These are phyloP conservation scores for Colletotrichum spaethianum DNA, from an alignment of 2,329 filamentous ascomycete genomes.

Conservation along the genomic window DNA sequence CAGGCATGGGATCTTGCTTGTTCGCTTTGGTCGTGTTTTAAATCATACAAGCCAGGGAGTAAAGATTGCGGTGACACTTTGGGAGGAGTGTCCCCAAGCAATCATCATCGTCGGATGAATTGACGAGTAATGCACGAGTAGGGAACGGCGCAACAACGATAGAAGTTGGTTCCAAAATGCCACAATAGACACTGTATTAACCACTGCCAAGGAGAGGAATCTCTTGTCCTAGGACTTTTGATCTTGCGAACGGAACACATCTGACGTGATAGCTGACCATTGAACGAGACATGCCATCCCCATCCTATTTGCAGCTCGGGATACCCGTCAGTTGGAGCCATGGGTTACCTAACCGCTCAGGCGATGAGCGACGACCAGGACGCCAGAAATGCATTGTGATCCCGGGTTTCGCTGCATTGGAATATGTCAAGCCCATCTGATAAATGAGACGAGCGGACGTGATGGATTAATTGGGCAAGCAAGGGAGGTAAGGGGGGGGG, in stretches of 20 bases:
- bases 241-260: neutral
- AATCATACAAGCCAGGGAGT: constrained; percentile 40
- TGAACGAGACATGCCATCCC: neutral
- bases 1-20: constrained; percentile 40
- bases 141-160: constrained; percentile 35
- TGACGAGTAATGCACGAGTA: constrained; percentile 40
- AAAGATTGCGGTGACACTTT: constrained; percentile 39
- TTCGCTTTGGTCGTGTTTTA: constrained; percentile 41
- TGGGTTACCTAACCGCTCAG: neutral
- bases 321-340: neutral
- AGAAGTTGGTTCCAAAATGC: constrained; percentile 38
- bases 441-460: constrained; percentile 14
- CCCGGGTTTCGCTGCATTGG: neutral
- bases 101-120: constrained; percentile 39
- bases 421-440: constrained; percentile 6
- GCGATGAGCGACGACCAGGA: neutral
- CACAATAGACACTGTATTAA: constrained; percentile 41
- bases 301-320: neutral
- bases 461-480: too few relatives aligned
- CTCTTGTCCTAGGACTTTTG: neutral
- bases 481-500: neutral
- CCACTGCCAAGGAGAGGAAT: neutral
- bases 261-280: neutral
- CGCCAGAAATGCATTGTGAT: neutral
- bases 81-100: constrained; percentile 38